A percentile compares a stretch with the other conserved stretches of the same genome.
Conservation (phyloP, 1,139 yeast genomes). For the Scheffersomyces segobiensis region DNA sequence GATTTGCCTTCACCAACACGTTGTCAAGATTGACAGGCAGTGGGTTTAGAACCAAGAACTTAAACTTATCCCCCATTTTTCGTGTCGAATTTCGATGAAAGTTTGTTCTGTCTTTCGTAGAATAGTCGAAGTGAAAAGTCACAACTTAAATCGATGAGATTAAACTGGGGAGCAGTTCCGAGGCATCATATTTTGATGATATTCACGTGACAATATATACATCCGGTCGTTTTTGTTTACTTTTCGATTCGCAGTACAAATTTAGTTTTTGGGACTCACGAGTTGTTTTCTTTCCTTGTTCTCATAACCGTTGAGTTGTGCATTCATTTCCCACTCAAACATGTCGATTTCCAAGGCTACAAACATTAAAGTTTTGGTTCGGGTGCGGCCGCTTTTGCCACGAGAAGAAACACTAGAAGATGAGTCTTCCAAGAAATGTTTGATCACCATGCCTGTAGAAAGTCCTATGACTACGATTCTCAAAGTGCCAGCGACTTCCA, state of each 20-base stretch:
- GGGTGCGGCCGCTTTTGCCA: conserved; percentile 46
- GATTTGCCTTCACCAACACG: conserved; percentile 49
- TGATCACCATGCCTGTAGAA: conserved; percentile 34
- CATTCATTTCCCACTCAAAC: not conserved
- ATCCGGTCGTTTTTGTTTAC: conserved; percentile 1
- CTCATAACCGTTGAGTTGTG: not conserved
- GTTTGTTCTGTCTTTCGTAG: not conserved
- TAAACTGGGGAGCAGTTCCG: not conserved
- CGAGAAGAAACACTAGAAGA: conserved; percentile 27
- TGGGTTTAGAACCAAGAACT: conserved; percentile 54
- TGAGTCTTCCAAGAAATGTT: conserved; percentile 10
- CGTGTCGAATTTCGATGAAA: not conserved
- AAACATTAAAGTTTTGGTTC: conserved; percentile 45
- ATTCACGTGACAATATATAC: not conserved
- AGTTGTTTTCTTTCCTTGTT: not conserved
- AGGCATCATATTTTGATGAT: not conserved
- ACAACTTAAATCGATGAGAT: not conserved
- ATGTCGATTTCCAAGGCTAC: conserved; percentile 9
- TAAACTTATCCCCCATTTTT: conserved; percentile 15
- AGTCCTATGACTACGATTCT: conserved; percentile 22
- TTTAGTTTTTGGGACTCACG: not conserved
- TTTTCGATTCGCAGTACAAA: not conserved
- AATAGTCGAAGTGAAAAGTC: not conserved
- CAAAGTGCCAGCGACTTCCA: conserved; percentile 17
- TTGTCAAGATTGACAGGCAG: conserved; percentile 35